Conservation (phyloP, 805 yeast species). For the Pichia sporocuriosa region DNA sequence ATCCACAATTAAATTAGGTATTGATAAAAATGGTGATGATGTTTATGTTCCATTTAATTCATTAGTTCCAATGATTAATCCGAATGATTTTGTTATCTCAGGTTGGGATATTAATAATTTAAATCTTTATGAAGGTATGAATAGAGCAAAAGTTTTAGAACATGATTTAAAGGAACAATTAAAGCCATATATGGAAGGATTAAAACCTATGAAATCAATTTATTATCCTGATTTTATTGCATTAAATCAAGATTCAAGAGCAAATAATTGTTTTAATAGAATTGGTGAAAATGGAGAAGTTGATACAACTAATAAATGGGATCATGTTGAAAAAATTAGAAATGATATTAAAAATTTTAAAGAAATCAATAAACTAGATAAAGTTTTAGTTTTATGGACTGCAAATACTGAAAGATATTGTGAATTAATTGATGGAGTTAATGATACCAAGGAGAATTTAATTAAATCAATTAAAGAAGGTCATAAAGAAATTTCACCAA, state of each 20-base stretch:
- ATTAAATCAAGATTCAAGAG: conserved; percentile 86
- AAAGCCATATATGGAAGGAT: conserved; percentile 50
- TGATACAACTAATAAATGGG: conserved; percentile 67
- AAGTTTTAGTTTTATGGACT: conserved; percentile 90
- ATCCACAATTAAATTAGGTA: conserved; percentile 83
- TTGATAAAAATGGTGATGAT: conserved; percentile 75
- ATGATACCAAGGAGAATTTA: conserved; percentile 81
- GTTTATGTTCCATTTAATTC: conserved; percentile 90
- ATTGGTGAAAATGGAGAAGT: conserved; percentile 40
- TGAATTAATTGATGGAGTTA: conserved; percentile 68
- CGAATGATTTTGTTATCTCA: conserved; percentile 82
- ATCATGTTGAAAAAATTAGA: conserved; percentile 81
- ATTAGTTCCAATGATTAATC: conserved; percentile 79
- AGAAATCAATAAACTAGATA: conserved; percentile 63
- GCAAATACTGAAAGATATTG: conserved; percentile 95
- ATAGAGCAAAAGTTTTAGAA: conserved; percentile 82
- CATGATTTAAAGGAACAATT: conserved; percentile 75
- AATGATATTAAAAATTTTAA: conserved; percentile 78
- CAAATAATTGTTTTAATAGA: conserved; percentile 74
- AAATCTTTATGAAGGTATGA: conserved; percentile 70
- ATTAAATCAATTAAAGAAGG: conserved; percentile 65
- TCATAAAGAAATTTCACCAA: conserved; percentile 83
- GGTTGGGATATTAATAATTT: conserved; percentile 91
- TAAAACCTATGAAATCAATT: conserved; percentile 72
- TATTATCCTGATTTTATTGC: conserved; percentile 97